Evolutionary conservation across 192 early-diverging fungal genomes (phyloP), one percentile per base, ranked within the genome.

Genomic region (Backusella sp.): DNA sequence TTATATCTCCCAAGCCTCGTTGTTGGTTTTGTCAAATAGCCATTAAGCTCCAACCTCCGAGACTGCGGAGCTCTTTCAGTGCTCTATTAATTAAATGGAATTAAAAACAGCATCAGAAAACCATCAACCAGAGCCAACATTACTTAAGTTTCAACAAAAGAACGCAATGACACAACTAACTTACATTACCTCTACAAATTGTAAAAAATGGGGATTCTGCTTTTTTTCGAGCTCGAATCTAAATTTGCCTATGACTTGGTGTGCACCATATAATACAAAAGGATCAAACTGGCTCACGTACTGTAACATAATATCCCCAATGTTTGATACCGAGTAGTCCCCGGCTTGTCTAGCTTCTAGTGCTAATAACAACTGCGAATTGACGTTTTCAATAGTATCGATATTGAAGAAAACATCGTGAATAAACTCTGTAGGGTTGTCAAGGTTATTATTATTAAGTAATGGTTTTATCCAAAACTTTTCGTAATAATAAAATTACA

Each of bases 1-100:
- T 91, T 92, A 74, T 97, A 99, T 49, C 95, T 86, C 9, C 93
- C 96, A 71, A 97, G 79, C 17, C 95, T 88, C 15, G 95, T 93
- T 0, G 93, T 93, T n/a, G 97, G 97, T 19, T 94, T 89, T 5
- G 90, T 92, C 74, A 98, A 79, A 84, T 97, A 98, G 66, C 92
- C 93, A 84, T 96, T 92, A 30, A 96, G 82, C 37, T 93, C 90
- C 52, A 98, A 84, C 67, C 93, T 92, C 42, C 95, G 86, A 52
- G 90, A 92, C 76, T 94, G 92, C 6, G 96, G 95, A 21, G 79
- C 76, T 15, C 92, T 87, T 59, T 94, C 92, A 4, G 90, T 89
- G 79, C 89, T 88, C 56, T 62, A 62, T 28, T 62, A 11, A 26
- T 11, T 59, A 62, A 28, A 62, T 62, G 28, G 0, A 62, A 5